Evolutionary conservation across 192 early-diverging fungal species (phyloP), one percentile per base, ranked within the genome.

Genomic region (Endogone sp.): DNA sequence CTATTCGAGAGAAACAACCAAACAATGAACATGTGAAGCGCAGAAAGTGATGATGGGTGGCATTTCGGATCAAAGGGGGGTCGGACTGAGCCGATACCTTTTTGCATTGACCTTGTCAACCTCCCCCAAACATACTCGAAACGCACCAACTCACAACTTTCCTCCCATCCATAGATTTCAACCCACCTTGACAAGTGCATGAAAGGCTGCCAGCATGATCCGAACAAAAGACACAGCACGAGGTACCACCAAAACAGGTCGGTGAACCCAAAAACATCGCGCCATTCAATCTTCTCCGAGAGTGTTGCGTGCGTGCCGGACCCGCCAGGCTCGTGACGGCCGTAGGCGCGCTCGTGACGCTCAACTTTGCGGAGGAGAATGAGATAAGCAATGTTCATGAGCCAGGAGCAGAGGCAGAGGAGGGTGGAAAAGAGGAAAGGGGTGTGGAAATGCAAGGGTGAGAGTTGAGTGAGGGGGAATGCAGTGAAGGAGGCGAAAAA

Each of bases 371-470:
- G 72, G 73, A 92, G 78, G 23, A 89, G 65, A 22, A 74, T 69
- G 65, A 93, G 75, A 69, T 91, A 92, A 23, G 86, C 68, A 32
- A 93, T 75, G 54, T 92, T 92, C 68, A 90, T 85, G 21, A 76
- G 66, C 86, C 87, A 89, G 2, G 92, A 91, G 27, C 88, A 58
- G 4, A 87, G 67, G 54, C 90, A 93, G 21, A 90, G 79, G 6
- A 81, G 44, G 60, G 89, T 77, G 31, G 89, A 87, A 30, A 90
- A 85, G 37, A 49, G 37, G 37, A 49, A 49, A 0, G 37, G 37
- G 37, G 37, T 49, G 37, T 49, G 37, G 69, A 69, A 22, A 29
- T 44, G 54, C 13, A 62, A 37, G 62, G 4, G 20, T 32, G 68
- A 67, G 60, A 68, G 55, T 31, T 65, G 29, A n/a, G 29, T 66